Evolutionary conservation across 257 asterid genomes (phyloP), one percentile per base, ranked within the genome.

Genomic region (Ilex asprella): DNA sequence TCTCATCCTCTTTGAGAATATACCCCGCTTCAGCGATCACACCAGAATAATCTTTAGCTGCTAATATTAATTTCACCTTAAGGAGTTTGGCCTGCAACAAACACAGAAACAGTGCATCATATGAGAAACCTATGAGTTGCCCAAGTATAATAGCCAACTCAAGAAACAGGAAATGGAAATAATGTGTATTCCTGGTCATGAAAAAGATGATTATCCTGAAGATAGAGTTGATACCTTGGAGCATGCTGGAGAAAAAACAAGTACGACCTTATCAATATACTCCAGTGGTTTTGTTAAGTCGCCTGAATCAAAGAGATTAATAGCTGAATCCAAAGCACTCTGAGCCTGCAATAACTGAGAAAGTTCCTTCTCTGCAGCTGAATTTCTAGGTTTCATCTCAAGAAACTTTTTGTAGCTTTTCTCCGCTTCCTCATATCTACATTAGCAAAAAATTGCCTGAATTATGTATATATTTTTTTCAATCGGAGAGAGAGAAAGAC

Each of bases 181-280:
- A 67, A 52, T 32, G 55, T 32, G 21, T 41, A 63, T 31, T 14
- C 54, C 10, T 50, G 39, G 7, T 16, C 5, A 39, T 16, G 11
- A 30, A 27, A 29, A 62, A 55, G 55, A 66, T 53, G 32, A 6
- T 44, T 47, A n/a, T 31, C 46, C 15, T 43, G n/a, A 44, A 47
- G 44, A 29, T 52, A 32, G 58, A 61, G 52, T 68, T 71, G 58
- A 43, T 70, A 91, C 98, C 89, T 88, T 73, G 47, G 81, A 72
- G 81, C 98, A 91, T 64, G 91, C 94, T 56, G 96, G 96, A 76
- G 98, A 91, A 67, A 91, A 91, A 66, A 91, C 85, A 39, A 91
- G 96, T 35, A 91, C 95, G 44, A 91, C 95, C 79, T 88, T 91
- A 31, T 79, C 84, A 52, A 91, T 66, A 65, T 77, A 78, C 39